Evolutionary conservation across 2,329 filamentous ascomycete genomes (phyloP), one percentile per base, ranked within the genome.

Genomic region (Biscogniauxia sp.): DNA sequence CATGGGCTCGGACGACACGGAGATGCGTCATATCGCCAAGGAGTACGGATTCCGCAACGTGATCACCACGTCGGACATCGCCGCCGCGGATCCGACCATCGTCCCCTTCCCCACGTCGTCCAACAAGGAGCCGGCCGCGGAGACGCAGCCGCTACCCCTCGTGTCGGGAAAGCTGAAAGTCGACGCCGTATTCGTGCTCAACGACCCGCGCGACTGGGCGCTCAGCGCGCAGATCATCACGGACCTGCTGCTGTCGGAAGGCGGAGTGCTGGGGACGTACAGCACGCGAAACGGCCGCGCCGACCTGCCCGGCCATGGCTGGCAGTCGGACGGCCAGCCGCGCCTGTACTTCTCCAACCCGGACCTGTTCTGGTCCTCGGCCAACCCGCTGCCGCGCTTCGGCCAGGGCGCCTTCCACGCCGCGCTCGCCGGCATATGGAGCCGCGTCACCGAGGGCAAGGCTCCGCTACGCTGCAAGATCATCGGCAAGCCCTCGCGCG

Each of bases 141-240:
- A 84, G 59, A 81, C 84, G 17, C 82, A 82, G 45, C 84, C 85
- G 1, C 78, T 91, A 0, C 87, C 28, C 7, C 28, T 8, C 28
- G 28, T 8, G 3, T 13, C 88, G 0, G 70, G 79, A 13, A 78
- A 83, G 64, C 75, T 79, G 54, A 93, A 92, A 68, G 89, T 99
- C 67, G 92, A 96, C 71, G 93, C 93, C 26, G 86, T 98, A 26
- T 90, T 98, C 70, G 90, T 97, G 6, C 97, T 94, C 82, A 96
- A 97, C 74, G 95, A 98, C 75, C 93, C 95, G 3, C 86, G 95
- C 59, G 95, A 99, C 79, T 99, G 95, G 95, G 93, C 91, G 0
- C 83, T 97, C 9, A 94, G 98, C 74, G 87, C 87, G 2, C 91
- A 96, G 72, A 79, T 98, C 68, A 89, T 98, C 60, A 72, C 90